phyloP scores from a whole-genome alignment of 805 yeast species.

The Wickerhamomyces rabaulensis region DNA sequence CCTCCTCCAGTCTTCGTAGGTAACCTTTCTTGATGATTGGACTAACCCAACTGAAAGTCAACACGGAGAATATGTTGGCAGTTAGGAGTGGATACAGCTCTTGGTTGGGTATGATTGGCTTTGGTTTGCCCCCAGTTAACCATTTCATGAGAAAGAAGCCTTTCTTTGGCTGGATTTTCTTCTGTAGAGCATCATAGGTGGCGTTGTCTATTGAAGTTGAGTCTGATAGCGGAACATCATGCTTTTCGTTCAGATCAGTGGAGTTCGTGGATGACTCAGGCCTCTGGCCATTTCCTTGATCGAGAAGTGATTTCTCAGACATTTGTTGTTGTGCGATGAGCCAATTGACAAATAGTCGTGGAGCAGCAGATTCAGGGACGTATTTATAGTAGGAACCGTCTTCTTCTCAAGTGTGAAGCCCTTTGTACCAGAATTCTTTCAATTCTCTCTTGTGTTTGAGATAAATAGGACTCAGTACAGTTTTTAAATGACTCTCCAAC shows the following conservation, averaged over 20 bases:
- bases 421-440: no score
- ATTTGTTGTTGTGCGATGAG: neutral
- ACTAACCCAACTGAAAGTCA: constrained; percentile 20
- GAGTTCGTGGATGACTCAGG: neutral
- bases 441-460: no score
- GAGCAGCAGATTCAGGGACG: neutral
- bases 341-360: neutral
- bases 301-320: neutral
- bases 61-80: constrained; percentile 14
- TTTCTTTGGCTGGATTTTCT: constrained; percentile 14
- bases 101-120: constrained; percentile 16
- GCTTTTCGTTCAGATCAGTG: neutral
- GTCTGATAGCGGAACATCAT: neutral
- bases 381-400: neutral
- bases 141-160: constrained; percentile 11
- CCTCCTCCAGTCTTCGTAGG: constrained; percentile 52
- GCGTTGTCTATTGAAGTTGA: neutral
- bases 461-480: neutral
- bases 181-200: constrained; percentile 3
- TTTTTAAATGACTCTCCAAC: no score
- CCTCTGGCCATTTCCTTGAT: neutral
- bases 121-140: constrained; percentile 13
- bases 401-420: no score
- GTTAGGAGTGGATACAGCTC: constrained; percentile 16
- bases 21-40: constrained; percentile 42